These are phyloP conservation scores for Aspergillus sp. DNA, from an alignment of 2,329 filamentous ascomycete species.

Conservation along the genomic window DNA sequence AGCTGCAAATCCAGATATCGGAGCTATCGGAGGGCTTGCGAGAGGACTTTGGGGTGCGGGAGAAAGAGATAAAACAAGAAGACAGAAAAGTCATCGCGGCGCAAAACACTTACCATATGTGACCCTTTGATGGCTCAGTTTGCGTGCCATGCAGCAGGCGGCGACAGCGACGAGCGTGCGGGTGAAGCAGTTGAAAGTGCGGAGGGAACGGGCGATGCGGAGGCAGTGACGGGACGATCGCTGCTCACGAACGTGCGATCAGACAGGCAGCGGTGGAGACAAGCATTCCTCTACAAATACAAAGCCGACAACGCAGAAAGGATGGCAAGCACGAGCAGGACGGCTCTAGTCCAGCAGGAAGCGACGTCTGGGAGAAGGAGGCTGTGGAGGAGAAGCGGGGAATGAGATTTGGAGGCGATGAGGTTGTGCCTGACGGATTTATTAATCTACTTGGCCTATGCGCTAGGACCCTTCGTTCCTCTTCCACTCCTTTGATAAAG, in stretches of 20 bases:
- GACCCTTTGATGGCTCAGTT: conserved; percentile 65
- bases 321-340: neutral
- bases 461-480: neutral
- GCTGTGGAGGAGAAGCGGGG: conserved; percentile 9
- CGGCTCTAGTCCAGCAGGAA: neutral
- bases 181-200: conserved; percentile 17
- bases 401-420: conserved; percentile 1
- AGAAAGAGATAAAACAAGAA: neutral
- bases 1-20: conserved; percentile 6
- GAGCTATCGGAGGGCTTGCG: neutral
- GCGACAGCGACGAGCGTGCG: conserved; percentile 15
- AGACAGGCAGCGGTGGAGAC: conserved; percentile 3
- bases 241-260: conserved; percentile 11
- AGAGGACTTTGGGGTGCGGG: neutral
- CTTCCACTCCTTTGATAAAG: neutral
- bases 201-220: conserved; percentile 21
- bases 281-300: neutral
- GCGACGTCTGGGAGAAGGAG: neutral
- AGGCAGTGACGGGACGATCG: conserved; percentile 21
- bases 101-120: conserved; percentile 60
- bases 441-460: conserved; percentile 5
- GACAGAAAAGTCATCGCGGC: neutral
- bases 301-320: neutral
- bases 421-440: conserved; percentile 8
- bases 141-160: conserved; percentile 59